phyloP scores from a whole-genome alignment of 495 filamentous ascomycete species.

The Pseudevernia furfuracea region DNA sequence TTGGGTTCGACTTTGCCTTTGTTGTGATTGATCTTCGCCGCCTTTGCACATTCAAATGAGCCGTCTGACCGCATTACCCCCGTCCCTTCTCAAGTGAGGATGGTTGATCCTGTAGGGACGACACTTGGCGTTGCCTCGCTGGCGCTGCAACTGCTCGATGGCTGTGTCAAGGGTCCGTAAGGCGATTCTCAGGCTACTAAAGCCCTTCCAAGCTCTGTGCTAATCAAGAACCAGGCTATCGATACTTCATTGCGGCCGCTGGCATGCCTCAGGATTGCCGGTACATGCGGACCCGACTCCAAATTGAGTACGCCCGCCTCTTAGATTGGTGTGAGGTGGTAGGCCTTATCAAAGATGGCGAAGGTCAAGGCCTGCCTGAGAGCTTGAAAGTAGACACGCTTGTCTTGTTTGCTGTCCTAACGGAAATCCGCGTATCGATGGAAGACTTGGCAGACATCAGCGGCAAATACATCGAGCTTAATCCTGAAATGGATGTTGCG shows the following conservation, averaged over 20 bases:
- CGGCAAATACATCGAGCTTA: constrained; percentile 12
- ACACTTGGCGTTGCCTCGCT: constrained; percentile 19
- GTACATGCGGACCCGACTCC: constrained; percentile 16
- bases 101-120: constrained; percentile 4
- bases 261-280: constrained; percentile 19
- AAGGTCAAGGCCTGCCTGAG: constrained; percentile 17
- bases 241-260: constrained; percentile 18
- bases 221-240: constrained; percentile 11
- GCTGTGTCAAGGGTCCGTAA: constrained; percentile 19
- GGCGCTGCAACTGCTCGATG: constrained; percentile 20
- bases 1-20: neutral
- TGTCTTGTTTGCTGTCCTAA: constrained; percentile 16
- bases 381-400: constrained; percentile 13
- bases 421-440: constrained; percentile 16
- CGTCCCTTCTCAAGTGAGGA: neutral
- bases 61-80: neutral
- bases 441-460: constrained; percentile 19
- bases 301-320: constrained; percentile 20
- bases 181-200: neutral
- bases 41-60: neutral
- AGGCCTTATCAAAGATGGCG: constrained; percentile 16
- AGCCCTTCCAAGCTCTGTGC: neutral
- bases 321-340: constrained; percentile 21
- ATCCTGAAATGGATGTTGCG: neutral
- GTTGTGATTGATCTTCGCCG: neutral